A percentile compares a stretch with the other conserved stretches of the same genome.
Conservation (phyloP, 495 filamentous ascomycete species). For the Xylona heveae region DNA sequence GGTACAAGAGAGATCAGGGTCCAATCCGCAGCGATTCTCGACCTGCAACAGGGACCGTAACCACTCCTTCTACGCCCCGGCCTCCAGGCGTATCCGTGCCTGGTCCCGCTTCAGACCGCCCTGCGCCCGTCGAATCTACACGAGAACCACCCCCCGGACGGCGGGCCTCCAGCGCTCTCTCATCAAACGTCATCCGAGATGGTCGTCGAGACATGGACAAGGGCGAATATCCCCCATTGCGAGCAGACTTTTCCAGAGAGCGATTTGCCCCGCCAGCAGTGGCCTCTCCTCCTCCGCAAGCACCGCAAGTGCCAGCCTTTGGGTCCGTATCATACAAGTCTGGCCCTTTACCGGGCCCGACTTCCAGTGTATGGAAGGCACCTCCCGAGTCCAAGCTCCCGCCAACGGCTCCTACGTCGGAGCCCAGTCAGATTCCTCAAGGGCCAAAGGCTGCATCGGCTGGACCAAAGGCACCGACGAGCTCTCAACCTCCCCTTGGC, state of each 20-base stretch:
- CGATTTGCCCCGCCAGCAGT: slow-evolving; percentile 15
- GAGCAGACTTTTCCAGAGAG: slow-evolving; percentile 21
- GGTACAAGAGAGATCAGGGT: slow-evolving; percentile 6
- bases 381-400: slow-evolving; percentile 14
- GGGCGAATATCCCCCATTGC: slow-evolving; percentile 22
- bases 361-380: slow-evolving; percentile 14
- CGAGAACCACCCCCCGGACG: neutral
- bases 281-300: slow-evolving; percentile 49
- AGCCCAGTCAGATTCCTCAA: slow-evolving; percentile 23
- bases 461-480: slow-evolving; percentile 1
- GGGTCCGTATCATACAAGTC: slow-evolving; percentile 29
- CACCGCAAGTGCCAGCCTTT: slow-evolving; percentile 67
- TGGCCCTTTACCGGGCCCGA: slow-evolving; percentile 5
- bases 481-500: slow-evolving; percentile 14
- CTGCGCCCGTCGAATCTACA: neutral
- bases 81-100: too few species aligned
- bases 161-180: neutral
- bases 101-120: neutral
- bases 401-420: slow-evolving; percentile 16
- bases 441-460: slow-evolving; percentile 20
- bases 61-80: neutral
- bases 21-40: slow-evolving; percentile 7
- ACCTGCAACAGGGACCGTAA: slow-evolving; percentile 2
- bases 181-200: neutral
- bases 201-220: slow-evolving; percentile 31